These are phyloP conservation scores for Penicillium manginii DNA, from an alignment of 495 filamentous ascomycete genomes.

Conservation along the genomic window DNA sequence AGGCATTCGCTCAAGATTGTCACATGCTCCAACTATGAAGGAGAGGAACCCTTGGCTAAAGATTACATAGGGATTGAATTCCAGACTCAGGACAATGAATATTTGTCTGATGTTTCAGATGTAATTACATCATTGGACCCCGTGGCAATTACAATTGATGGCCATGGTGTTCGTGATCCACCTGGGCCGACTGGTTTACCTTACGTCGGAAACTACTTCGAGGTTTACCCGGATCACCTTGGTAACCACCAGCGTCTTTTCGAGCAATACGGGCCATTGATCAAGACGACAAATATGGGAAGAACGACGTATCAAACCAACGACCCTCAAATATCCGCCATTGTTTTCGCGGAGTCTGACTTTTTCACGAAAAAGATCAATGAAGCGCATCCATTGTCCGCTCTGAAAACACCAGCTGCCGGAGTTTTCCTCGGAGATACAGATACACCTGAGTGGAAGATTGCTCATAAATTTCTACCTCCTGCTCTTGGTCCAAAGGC, in stretches of 20 bases:
- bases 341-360: constrained; percentile 45
- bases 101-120: constrained; percentile 28
- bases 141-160: constrained; percentile 42
- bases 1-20: no score
- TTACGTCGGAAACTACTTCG: constrained; percentile 53
- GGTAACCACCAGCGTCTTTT: constrained; percentile 61
- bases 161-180: constrained; percentile 42
- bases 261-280: constrained; percentile 53
- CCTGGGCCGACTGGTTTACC: constrained; percentile 54
- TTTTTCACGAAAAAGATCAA: constrained; percentile 58
- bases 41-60: no score
- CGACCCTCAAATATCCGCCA: constrained; percentile 42
- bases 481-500: constrained; percentile 56
- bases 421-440: constrained; percentile 57
- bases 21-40: neutral
- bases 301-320: constrained; percentile 52
- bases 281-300: constrained; percentile 60
- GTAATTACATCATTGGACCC: constrained; percentile 28
- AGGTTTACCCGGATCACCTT: constrained; percentile 59
- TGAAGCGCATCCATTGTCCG: constrained; percentile 49
- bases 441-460: constrained; percentile 45
- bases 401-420: constrained; percentile 43
- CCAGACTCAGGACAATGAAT: constrained; percentile 25
- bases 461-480: constrained; percentile 58
- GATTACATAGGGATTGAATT: constrained; percentile 42